A percentile compares a stretch with the other conserved stretches of the same genome.
These are phyloP conservation scores for Solanum piurae DNA, from an alignment of 257 asterid genomes.

Conservation along the genomic window DNA sequence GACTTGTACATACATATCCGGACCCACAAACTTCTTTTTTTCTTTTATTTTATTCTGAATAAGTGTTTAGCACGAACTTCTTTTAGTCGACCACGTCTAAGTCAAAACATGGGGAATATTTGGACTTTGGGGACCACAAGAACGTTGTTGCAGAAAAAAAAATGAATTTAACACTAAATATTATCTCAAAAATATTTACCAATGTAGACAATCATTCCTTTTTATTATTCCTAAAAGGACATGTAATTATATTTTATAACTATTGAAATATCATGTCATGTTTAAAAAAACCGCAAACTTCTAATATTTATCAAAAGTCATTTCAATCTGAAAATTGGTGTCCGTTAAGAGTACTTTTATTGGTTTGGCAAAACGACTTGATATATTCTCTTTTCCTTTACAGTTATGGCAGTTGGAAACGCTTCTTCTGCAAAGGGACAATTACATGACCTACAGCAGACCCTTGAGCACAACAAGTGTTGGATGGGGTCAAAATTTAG, in stretches of 20 bases:
- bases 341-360: too few species aligned
- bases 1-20: background rate
- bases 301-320: background rate
- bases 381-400: conserved; percentile 1
- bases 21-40: background rate
- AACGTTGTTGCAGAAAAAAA: background rate
- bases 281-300: background rate
- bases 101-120: background rate
- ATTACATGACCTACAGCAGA: conserved; percentile 80
- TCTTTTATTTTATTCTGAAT: background rate
- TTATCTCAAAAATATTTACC: background rate
- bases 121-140: background rate
- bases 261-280: background rate
- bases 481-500: conserved; percentile 57
- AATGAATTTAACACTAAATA: background rate
- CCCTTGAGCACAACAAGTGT: conserved; percentile 58
- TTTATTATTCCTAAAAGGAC: too few species aligned
- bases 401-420: conserved; percentile 96
- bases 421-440: conserved; percentile 69
- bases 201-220: background rate
- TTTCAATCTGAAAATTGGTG: background rate
- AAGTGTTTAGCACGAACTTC: background rate
- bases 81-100: background rate
- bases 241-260: background rate
- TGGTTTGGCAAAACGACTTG: background rate